Evolutionary conservation across 2,329 filamentous ascomycete species (phyloP).

Genomic region (Calonectria pseudoreteaudii): DNA sequence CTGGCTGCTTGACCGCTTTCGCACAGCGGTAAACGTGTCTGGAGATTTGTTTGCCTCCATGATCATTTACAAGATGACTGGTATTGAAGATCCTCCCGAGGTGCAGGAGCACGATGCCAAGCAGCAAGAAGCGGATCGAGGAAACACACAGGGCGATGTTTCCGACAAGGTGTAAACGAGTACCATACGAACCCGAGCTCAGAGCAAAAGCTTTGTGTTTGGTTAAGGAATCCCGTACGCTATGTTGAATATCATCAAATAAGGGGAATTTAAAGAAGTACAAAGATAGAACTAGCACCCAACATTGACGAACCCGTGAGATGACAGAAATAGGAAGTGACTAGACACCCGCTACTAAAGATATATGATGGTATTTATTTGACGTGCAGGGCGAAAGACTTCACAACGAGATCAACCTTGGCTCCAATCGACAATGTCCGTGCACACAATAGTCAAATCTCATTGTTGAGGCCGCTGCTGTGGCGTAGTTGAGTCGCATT

Average conservation of each 20-base stretch:
- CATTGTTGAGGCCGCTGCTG: not conserved
- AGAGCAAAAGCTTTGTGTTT: not conserved
- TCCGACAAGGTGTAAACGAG: constrained; percentile 36
- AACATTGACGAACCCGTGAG: not conserved
- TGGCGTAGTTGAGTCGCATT: not conserved
- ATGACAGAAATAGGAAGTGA: not conserved
- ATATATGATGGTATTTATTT: not conserved
- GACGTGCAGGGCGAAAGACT: not conserved
- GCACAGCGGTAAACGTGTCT: constrained; percentile 63
- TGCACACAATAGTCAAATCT: not conserved
- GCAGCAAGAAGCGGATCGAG: constrained; percentile 25
- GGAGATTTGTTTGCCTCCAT: constrained; percentile 57
- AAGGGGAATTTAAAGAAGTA: not conserved
- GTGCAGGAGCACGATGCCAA: constrained; percentile 30
- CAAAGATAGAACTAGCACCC: not conserved
- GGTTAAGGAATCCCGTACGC: constrained; percentile 16
- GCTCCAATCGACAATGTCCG: not conserved
- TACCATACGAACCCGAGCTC: not conserved
- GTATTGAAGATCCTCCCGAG: constrained; percentile 37
- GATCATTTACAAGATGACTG: constrained; percentile 42
- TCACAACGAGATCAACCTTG: not conserved
- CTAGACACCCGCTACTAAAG: not conserved
- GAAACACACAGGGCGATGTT: constrained; percentile 11
- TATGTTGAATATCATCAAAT: not conserved
- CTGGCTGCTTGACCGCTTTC: constrained; percentile 68